phyloP scores from a whole-genome alignment of 805 yeast species.

The Candida odintsovae region DNA sequence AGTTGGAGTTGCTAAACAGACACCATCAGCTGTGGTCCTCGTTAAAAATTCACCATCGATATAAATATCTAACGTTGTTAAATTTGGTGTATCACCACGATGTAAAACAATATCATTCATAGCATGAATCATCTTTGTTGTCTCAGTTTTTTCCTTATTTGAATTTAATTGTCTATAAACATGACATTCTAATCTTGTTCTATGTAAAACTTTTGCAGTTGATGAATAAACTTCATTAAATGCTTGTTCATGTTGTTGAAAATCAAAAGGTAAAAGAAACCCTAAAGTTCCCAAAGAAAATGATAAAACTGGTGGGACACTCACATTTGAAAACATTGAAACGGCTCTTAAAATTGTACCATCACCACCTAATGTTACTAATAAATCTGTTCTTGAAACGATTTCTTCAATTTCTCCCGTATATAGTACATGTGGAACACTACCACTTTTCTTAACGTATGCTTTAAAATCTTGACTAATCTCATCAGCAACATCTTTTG shows the following conservation, averaged over 20 bases:
- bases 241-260: conserved; percentile 50
- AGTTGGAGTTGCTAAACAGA: conserved; percentile 71
- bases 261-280: conserved; percentile 82
- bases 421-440: conserved; percentile 38
- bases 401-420: conserved; percentile 58
- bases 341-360: conserved; percentile 89
- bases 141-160: neutral
- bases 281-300: conserved; percentile 91
- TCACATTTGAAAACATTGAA: conserved; percentile 60
- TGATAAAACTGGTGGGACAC: conserved; percentile 84
- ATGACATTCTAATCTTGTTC: conserved; percentile 77
- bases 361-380: conserved; percentile 93
- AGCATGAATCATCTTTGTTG: conserved; percentile 52
- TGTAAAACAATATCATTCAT: conserved; percentile 91
- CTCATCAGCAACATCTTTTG: conserved; percentile 70
- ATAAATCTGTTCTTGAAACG: conserved; percentile 62
- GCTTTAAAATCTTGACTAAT: conserved; percentile 30
- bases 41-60: conserved; percentile 83
- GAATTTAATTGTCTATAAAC: conserved; percentile 31
- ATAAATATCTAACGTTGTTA: conserved; percentile 76
- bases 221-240: conserved; percentile 63
- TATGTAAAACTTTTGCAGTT: conserved; percentile 64
- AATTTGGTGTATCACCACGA: conserved; percentile 82
- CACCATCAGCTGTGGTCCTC: conserved; percentile 89
- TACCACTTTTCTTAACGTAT: conserved; percentile 17